Base-by-base conservation (phyloP, 257 asterid genomes). In the Rehmannia glutinosa region DNA sequence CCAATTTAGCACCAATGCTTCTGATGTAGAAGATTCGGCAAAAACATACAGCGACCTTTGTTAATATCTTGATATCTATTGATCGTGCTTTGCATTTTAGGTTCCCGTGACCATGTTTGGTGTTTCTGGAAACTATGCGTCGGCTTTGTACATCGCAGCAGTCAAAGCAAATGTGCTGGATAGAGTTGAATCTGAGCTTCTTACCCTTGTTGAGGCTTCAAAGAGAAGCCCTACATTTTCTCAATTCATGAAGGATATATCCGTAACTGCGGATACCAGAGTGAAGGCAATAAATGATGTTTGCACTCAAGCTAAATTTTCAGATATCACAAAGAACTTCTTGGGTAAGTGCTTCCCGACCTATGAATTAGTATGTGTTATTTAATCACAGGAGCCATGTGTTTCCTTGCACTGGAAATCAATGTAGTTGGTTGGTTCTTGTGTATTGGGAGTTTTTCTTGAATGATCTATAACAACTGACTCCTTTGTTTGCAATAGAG, bases 41-140 rank as follows among this genome's bases (percentile, higher is more conserved):
- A 23, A 39, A 28, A 27, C 2, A 16, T 69, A 16, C 39, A 17
- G 20, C 1, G 60, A 19, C 4, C 19, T 33, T 13, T 17, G n/a
- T 69, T 21, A 3, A 15, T 64, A 0, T 75, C 45, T 68, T 49
- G 47, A 51, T 49, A 3, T 47, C 41, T 24, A 24, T 52, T 45
- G 19, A 17, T 28, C 58, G n/a, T 52, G 5, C 23, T 15, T 30
- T 47, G 52, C 39, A 30, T 63, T 56, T 61, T 77, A 86, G 96
- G 89, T 90, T 69, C 96, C 96, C 0, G 16, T 88, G 61, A 77
- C 83, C 3, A 65, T 90, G 90, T 86, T 74, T 75, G 97, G 92
- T 3, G 84, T 79, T 46, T 87, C 89, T 74, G 94, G 91, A 71
- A 87, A 87, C 80, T 90, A 90, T n/a, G n/a, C n/a, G n/a, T n/a